phyloP scores from a whole-genome alignment of 768 basidiomycete genomes.

The Tricholoma sp. region DNA sequence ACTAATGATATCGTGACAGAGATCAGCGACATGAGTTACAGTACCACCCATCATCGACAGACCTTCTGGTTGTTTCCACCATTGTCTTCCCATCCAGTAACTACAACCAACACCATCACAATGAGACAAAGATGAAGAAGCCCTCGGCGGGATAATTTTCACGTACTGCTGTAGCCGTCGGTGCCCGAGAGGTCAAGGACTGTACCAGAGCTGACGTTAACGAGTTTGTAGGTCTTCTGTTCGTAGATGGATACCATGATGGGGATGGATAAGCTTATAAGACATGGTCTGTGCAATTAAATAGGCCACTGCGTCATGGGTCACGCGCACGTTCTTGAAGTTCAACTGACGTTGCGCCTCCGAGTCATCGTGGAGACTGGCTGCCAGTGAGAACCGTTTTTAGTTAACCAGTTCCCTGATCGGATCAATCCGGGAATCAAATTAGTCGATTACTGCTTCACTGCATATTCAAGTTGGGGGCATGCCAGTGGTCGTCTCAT shows the following conservation, averaged over 20 bases:
- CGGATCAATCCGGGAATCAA: too few species aligned
- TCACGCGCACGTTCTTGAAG: too few species aligned
- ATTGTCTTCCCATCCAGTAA: slow-evolving; percentile 37
- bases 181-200: slow-evolving; percentile 45
- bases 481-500: too few species aligned
- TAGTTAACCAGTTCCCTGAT: too few species aligned
- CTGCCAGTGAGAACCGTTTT: too few species aligned
- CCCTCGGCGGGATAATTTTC: background rate
- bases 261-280: background rate
- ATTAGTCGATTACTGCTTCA: too few species aligned
- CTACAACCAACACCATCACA: slow-evolving; percentile 14
- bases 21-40: background rate
- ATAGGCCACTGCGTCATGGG: too few species aligned
- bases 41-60: slow-evolving; percentile 1
- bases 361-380: too few species aligned
- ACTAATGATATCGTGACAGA: slow-evolving; percentile 13
- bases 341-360: too few species aligned
- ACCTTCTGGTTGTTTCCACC: slow-evolving; percentile 40
- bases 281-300: too few species aligned
- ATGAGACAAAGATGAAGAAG: background rate
- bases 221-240: slow-evolving; percentile 11
- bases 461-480: too few species aligned
- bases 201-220: slow-evolving; percentile 31
- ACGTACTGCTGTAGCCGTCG: slow-evolving; percentile 34
- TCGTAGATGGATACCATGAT: slow-evolving; percentile 12